Base-by-base conservation (phyloP, 768 basidiomycete genomes). In the Favolaschia claudopus region DNA sequence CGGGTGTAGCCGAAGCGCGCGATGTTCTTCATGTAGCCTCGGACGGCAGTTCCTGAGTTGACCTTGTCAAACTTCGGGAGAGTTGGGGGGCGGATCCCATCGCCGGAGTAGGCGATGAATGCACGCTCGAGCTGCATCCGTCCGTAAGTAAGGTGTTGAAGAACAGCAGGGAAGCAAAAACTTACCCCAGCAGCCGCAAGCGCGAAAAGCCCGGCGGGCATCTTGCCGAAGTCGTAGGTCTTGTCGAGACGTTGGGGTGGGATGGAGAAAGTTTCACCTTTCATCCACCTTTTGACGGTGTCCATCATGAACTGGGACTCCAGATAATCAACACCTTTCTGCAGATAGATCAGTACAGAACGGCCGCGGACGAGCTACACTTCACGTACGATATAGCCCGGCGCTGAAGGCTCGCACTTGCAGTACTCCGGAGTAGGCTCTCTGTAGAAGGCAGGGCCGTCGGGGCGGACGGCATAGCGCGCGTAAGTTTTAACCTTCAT, bases 381-480 rank as follows among this genome's bases (percentile, higher is more conserved):
- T n/a, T n/a, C n/a, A n/a, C n/a, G n/a, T n/a, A n/a, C n/a, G n/a
- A n/a, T n/a, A n/a, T n/a, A n/a, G n/a, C n/a, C n/a, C n/a, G n/a
- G n/a, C n/a, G 20, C 10, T 14, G 17, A 43, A 10, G 10, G 2
- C 22, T 33, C 47, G 3, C 29, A 58, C 55, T 24, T 22, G n/a
- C 36, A n/a, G 5, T 34, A 12, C 37, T 37, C 24, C n/a, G 47
- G 55, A 20, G 47, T 42, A 1, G 40, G 55, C 0, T 19, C 9
- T 20, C 37, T 50, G 17, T 42, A 44, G 34, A 58, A 50, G 0
- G 47, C 55, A 3, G 55, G 55, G 5, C 55, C 55, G n/a, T 58
- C 28, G 5, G 10, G 8, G 7, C 33, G 55, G 4, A 36, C 1
- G 0, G 39, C 39, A 27, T 50, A 58, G 9, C 27, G n/a, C 13